Evolutionary conservation across 179 eudicot genomes (phyloP).

Genomic region (Silene vulgaris): DNA sequence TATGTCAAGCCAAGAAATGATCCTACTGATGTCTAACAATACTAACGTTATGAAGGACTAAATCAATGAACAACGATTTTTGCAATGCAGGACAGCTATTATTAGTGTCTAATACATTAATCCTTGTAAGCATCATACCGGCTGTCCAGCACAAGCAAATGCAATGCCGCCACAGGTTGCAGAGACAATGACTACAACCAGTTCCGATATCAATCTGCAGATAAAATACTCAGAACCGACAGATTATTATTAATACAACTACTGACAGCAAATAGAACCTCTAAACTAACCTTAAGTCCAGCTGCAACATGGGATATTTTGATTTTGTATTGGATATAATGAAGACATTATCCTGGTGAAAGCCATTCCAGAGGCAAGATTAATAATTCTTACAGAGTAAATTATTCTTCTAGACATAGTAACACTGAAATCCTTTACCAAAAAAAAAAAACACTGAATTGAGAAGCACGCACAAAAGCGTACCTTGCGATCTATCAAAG

Average conservation of each 20-base stretch:
- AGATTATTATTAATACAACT: neutral
- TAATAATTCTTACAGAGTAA: slow-evolving; percentile 4
- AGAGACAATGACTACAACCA: slow-evolving; percentile 91
- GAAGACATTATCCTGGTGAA: slow-evolving; percentile 79
- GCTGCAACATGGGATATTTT: slow-evolving; percentile 86
- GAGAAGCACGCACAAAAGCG: slow-evolving; percentile 8
- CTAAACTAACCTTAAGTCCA: slow-evolving; percentile 68
- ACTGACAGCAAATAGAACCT: slow-evolving; percentile 5
- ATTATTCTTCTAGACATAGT: slow-evolving; percentile 8
- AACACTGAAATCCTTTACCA: neutral
- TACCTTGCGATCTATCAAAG: slow-evolving; percentile 92
- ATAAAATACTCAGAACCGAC: slow-evolving; percentile 16
- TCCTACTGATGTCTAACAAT: neutral
- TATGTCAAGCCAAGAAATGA: neutral
- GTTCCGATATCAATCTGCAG: slow-evolving; percentile 81
- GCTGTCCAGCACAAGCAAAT: slow-evolving; percentile 92
- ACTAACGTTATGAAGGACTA: neutral
- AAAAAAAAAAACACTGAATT: slow-evolving; percentile 4
- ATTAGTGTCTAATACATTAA: neutral
- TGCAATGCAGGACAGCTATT: neutral
- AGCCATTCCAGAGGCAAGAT: slow-evolving; percentile 20
- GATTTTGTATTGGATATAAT: slow-evolving; percentile 94
- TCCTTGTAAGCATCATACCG: slow-evolving; percentile 42
- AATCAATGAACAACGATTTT: neutral
- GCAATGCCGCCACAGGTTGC: slow-evolving; percentile 93